Evolutionary conservation across 2,329 filamentous ascomycete species (phyloP), one percentile per base, ranked within the genome.

Genomic region (Sporothrix phasma): DNA sequence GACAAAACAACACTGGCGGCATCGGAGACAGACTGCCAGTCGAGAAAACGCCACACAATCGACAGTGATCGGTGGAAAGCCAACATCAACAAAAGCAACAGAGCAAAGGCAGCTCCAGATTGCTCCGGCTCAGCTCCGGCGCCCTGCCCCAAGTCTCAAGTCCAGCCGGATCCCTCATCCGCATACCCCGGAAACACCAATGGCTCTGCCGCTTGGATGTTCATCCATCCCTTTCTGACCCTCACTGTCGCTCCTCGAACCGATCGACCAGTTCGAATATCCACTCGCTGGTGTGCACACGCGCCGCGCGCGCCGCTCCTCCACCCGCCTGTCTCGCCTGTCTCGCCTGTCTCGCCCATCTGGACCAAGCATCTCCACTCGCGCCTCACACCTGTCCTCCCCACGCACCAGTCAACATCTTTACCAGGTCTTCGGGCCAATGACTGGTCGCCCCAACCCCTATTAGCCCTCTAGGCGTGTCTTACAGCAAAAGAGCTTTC

Each of bases 401-500:
- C 43, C 26, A 43, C 29, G 13, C 15, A 29, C 41, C 58, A 47
- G 39, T 51, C 45, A 37, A 26, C 45, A 47, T 53, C 34, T 24
- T 41, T 61, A 61, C 63, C 49, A 47, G 26, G 37, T 56, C 54
- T 29, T 31, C 47, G 47, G 47, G 46, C 54, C 39, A 41, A 51
- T 62, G 46, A 56, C 29, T 61, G n/a, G 45, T n/a, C n/a, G 59
- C 43, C 61, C 29, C 19, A 37, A 59, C 43, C 49, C 29, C 19
- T 47, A 37, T n/a, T 61, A 37, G 41, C 37, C 22, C 26, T 29
- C 41, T 31, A 19, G 54, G 56, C 56, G 24, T 59, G 56, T 59
- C 56, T 59, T 43, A 45, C 17, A 54, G 49, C 37, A 39, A 31
- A 41, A 6, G 11, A 15, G 15, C n/a, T n/a, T n/a, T n/a, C n/a